Conservation (phyloP, 768 basidiomycete species). For the Rhodosporidiobolus odoratus region DNA sequence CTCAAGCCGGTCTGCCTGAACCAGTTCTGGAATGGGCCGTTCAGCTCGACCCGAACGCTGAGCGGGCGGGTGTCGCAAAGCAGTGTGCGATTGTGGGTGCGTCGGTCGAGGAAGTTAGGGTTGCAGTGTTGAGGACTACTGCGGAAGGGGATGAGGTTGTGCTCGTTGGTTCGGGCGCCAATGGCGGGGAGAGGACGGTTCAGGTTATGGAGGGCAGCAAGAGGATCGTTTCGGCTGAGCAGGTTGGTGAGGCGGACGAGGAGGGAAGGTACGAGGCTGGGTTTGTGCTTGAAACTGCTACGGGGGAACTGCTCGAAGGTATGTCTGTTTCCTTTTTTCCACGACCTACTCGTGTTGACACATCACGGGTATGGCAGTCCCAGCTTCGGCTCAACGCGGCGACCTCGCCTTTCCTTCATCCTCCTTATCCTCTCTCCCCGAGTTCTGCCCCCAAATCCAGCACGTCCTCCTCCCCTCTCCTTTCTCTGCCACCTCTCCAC, state of each 20-base stretch:
- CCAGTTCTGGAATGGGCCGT: conserved; percentile 9
- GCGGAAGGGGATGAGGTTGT: conserved; percentile 31
- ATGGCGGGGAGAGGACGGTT: conserved; percentile 10
- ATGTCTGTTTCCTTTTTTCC: conserved; percentile 3
- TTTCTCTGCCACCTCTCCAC: not conserved
- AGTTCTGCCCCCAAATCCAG: conserved; percentile 56
- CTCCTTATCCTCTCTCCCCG: conserved; percentile 51
- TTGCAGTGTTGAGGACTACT: conserved; percentile 32
- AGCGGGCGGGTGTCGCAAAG: not conserved
- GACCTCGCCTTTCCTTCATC: conserved; percentile 43
- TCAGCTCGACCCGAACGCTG: not conserved
- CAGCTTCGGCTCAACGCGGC: conserved; percentile 9
- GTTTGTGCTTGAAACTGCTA: conserved; percentile 33
- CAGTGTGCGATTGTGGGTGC: conserved; percentile 19
- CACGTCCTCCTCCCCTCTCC: conserved; percentile 34
- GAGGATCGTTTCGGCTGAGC: conserved; percentile 29
- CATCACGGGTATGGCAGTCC: not conserved
- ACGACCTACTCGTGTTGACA: not conserved
- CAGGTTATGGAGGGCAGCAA: conserved; percentile 29
- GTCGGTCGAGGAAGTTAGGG: not conserved
- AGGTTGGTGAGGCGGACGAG: not conserved
- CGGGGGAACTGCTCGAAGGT: conserved; percentile 42
- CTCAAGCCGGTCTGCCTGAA: conserved; percentile 6
- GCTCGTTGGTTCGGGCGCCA: conserved; percentile 1
- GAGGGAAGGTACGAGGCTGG: conserved; percentile 9